Percentiles rank a stretch among this genome's conserved stretches.
Conservation (phyloP, 2,329 filamentous ascomycete genomes). For the Colletotrichum aenigma region DNA sequence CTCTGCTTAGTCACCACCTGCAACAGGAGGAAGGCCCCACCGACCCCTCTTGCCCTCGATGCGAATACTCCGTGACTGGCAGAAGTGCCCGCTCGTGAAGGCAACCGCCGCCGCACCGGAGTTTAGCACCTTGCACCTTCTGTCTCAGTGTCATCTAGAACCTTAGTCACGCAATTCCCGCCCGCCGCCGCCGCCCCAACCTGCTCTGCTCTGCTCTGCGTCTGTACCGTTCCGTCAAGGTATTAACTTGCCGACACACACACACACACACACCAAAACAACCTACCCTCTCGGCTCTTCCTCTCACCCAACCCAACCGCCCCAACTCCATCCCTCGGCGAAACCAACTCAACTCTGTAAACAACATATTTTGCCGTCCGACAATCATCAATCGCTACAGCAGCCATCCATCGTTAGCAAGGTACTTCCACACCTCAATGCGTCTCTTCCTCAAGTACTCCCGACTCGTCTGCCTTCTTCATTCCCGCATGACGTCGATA, state of each 20-base stretch:
- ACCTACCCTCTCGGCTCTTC: neutral
- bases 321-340: neutral
- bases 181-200: neutral
- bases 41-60: constrained; percentile 12
- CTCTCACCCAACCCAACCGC: neutral
- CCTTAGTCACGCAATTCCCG: constrained; percentile 19
- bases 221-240: neutral
- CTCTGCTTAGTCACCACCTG: neutral
- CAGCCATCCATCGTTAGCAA: neutral
- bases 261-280: neutral
- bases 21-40: neutral
- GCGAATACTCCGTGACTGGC: neutral
- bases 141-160: constrained; percentile 5
- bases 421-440: neutral
- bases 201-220: neutral
- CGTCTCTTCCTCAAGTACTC: neutral
- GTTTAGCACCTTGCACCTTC: neutral
- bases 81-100: neutral
- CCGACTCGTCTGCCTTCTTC: neutral
- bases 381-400: neutral
- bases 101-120: neutral
- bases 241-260: neutral
- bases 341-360: neutral
- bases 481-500: constrained; percentile 9
- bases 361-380: neutral